phyloP scores from a whole-genome alignment of 148 eudicot genomes.

The Rhododendron ovatum region DNA sequence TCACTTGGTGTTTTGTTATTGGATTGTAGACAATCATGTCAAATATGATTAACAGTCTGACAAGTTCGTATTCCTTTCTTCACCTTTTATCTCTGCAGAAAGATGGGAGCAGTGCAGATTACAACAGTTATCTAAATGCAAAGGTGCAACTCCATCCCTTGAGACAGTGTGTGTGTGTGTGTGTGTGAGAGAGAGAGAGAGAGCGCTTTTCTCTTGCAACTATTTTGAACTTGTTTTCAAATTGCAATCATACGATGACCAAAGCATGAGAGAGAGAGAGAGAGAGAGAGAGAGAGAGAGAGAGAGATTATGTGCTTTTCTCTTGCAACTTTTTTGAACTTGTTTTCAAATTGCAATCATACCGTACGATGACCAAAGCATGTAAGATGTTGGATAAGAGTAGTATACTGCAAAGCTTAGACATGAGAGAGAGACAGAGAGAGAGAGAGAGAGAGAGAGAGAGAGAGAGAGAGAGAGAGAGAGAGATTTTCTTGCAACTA shows the following conservation, averaged over 20 bases:
- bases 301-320: too few relatives aligned
- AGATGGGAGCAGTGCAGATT: slow-evolving; percentile 73
- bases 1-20: not conserved
- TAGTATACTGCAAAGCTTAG: too few relatives aligned
- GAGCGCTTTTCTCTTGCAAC: not conserved
- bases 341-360: not conserved
- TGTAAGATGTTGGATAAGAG: not conserved
- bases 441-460: not conserved
- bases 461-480: too few relatives aligned
- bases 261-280: not conserved
- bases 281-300: too few relatives aligned
- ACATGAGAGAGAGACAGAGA: too few relatives aligned
- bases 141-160: slow-evolving; percentile 42
- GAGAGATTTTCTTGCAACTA: not conserved
- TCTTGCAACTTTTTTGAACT: not conserved
- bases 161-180: not conserved
- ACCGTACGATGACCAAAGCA: too few relatives aligned
- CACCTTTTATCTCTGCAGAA: slow-evolving; percentile 45
- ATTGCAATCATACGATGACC: not conserved
- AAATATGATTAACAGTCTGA: not conserved
- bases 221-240: not conserved
- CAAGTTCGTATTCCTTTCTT: slow-evolving; percentile 2
- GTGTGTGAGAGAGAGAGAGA: not conserved
- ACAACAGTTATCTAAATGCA: slow-evolving; percentile 74
- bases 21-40: not conserved